phyloP scores from a whole-genome alignment of 2,329 filamentous ascomycete genomes.

The Sporothrix protearum region DNA sequence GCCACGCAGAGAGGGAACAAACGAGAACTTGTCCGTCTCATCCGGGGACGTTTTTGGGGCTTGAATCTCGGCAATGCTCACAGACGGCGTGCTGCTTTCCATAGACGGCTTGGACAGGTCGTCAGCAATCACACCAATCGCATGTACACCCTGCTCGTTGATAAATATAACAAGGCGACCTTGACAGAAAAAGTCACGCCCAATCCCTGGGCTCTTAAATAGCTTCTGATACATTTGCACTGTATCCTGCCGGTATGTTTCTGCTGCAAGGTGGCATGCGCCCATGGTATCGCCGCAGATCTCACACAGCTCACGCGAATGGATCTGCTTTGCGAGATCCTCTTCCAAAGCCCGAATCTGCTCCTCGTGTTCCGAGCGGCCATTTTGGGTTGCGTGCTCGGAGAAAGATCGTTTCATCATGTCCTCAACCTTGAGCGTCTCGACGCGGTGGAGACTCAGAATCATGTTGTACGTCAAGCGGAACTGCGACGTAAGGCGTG shows the following conservation, averaged over 20 bases:
- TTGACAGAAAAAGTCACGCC: constrained; percentile 71
- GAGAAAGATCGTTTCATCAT: constrained; percentile 99
- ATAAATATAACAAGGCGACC: constrained; percentile 75
- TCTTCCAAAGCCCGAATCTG: constrained; percentile 89
- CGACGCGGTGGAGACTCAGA: constrained; percentile 86
- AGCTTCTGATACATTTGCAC: constrained; percentile 73
- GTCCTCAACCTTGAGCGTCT: constrained; percentile 96
- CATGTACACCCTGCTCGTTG: constrained; percentile 76
- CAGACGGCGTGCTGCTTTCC: constrained; percentile 55
- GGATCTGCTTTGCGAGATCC: constrained; percentile 68
- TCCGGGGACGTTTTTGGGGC: constrained; percentile 65
- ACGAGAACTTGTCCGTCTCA: constrained; percentile 82
- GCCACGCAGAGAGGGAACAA: constrained; percentile 65
- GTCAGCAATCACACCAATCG: constrained; percentile 65
- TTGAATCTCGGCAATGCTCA: constrained; percentile 77
- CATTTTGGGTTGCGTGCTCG: constrained; percentile 91
- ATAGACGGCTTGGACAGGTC: constrained; percentile 53
- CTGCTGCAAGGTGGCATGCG: constrained; percentile 73
- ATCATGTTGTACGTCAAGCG: constrained; percentile 99
- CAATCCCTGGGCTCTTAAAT: constrained; percentile 69
- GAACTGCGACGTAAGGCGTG: constrained; percentile 93
- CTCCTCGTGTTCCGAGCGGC: constrained; percentile 93
- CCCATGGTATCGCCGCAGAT: constrained; percentile 80
- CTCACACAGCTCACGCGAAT: constrained; percentile 79
- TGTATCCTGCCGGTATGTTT: constrained; percentile 77